Evolutionary conservation across 2,329 filamentous ascomycete genomes (phyloP), one percentile per base, ranked within the genome.

Genomic region (Alternaria sp.): DNA sequence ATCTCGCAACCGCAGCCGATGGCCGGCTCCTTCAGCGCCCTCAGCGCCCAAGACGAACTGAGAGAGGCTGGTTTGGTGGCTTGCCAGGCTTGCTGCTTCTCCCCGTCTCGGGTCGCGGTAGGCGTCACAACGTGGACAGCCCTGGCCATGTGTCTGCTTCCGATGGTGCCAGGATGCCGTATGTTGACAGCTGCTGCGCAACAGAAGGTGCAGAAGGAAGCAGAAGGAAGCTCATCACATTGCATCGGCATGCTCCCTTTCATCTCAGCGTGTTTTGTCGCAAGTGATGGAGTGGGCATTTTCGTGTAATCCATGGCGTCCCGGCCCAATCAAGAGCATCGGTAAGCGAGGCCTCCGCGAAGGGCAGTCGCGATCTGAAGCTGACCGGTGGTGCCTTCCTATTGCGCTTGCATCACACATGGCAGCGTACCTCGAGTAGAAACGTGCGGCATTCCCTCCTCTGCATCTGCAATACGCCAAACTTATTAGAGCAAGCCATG

Each of bases 1-100:
- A 69, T 69, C 64, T 68, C 66, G 63, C 65, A 71, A 65, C 67
- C 71, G 67, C 68, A 71, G 62, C 63, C 67, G 60, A 68, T 46
- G 60, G 38, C 51, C 57, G 64, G 68, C 63, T 57, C 61, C 53
- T 65, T 54, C 39, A 48, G 63, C 67, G 59, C 61, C 59, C 61
- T 42, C 60, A 42, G 57, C 61, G 55, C 42, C 48, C 44, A 26
- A 30, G n/a, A 26, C 42, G 43, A 44, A 38, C 34, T 36, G 32
- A 12, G 54, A 54, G 61, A 63, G 68, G 67, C 70, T 62, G 49
- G 30, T 63, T 32, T 54, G 43, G 49, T 58, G 67, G 66, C 62
- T 59, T 69, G 66, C 64, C 64, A 60, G 67, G 66, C 62, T 59
- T 69, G 66, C 64, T 67, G 62, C 56, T 64, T 62, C 54, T 61